Base-by-base conservation (phyloP, 2,329 filamentous ascomycete species). In the Cytospora paraplurivora region DNA sequence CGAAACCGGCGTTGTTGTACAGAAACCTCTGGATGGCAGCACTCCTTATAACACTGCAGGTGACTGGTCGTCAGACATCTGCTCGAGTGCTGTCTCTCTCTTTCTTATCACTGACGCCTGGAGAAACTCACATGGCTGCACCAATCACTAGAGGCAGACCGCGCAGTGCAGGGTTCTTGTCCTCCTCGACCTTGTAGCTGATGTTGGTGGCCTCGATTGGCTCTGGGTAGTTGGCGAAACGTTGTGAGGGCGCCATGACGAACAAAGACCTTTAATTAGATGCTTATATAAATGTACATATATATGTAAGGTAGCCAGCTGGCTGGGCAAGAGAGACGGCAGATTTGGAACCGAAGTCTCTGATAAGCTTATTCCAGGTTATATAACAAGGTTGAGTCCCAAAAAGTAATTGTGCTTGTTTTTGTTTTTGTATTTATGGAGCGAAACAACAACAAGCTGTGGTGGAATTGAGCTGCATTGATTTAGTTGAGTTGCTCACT, bases 101-200 rank as follows among this genome's bases (percentile, higher is more conserved):
- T 27, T 5, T 5, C 8, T n/a, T 8, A 6, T 27, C 13, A 21
- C 33, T 62, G 33, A 35, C 47, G 17, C 27, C 27, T 51, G 33
- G 21, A 10, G 2, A 21, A 11, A 65, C 69, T 62, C 61, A 76
- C 75, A 76, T 35, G 1, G 66, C 62, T 1, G 73, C 70, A 0
- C 83, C 85, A 58, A 88, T 78, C 34, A 85, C 80, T 55, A 96
- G 78, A 8, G 86, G 75, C 37, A 82, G 75, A 6, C 92, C 92
- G 62, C 88, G 82, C 67, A 96, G 78, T 1, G 86, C 82, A 0
- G 92, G 91, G 72, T 94, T 93, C 49, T 83, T 80, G 66, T 86
- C 83, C 37, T 80, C 74, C 27, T 72, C 73, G 54, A 19, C 66
- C 19, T 66, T 69, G 62, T 73, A 76, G 27, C 66, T 67, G 38